Evolutionary conservation across 2,329 filamentous ascomycete species (phyloP).

Genomic region (Clathrospora elynae): DNA sequence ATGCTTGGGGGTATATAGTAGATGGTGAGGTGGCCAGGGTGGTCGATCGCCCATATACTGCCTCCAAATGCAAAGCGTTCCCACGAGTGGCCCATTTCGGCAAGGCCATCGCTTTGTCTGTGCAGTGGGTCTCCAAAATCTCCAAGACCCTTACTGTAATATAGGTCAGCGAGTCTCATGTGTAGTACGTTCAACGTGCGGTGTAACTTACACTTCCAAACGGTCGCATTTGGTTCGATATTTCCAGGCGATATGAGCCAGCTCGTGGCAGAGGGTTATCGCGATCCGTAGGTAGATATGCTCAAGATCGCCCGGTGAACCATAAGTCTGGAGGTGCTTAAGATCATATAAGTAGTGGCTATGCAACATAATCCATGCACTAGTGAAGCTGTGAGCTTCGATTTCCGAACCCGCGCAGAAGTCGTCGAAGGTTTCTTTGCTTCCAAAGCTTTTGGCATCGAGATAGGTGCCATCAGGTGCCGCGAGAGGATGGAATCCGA

Average conservation of each 20-base stretch:
- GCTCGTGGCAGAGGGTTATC: slow-evolving; percentile 10
- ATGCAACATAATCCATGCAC: slow-evolving; percentile 6
- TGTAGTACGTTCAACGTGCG: neutral
- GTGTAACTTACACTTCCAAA: slow-evolving; percentile 2
- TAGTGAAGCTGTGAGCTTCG: neutral
- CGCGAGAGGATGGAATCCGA: neutral
- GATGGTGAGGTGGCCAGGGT: neutral
- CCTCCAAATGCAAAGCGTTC: slow-evolving; percentile 9
- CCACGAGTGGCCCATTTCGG: slow-evolving; percentile 11
- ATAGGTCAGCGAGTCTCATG: neutral
- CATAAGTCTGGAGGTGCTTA: neutral
- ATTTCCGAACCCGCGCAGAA: neutral
- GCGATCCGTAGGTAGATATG: slow-evolving; percentile 3
- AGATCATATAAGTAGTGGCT: slow-evolving; percentile 4
- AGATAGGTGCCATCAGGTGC: neutral
- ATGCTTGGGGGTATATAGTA: neutral
- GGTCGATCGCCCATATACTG: slow-evolving; percentile 9
- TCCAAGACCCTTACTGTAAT: neutral
- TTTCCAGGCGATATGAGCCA: slow-evolving; percentile 10
- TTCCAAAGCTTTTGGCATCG: slow-evolving; percentile 1
- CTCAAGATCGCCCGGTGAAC: neutral
- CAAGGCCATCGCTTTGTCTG: neutral
- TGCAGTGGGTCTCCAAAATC: slow-evolving; percentile 1
- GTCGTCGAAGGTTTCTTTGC: neutral
- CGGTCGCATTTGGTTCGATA: neutral